Base-by-base conservation (phyloP, 257 asterid genomes). In the Catharanthus roseus region DNA sequence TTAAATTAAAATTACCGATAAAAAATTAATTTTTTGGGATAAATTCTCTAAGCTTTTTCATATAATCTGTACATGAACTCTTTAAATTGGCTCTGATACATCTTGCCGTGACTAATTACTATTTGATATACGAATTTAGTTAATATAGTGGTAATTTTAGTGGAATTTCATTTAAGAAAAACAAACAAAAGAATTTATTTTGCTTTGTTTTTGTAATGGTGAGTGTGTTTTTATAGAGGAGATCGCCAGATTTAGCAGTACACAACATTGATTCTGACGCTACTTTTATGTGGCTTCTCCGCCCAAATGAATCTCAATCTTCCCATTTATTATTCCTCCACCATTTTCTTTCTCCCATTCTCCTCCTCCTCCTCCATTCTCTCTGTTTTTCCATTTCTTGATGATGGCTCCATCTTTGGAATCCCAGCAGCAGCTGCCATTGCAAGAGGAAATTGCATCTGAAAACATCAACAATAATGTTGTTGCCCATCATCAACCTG, bases 241-340 rank as follows among this genome's bases (percentile, higher is more conserved):
- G 85, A 85, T 77, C 90, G 93, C 86, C 93, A 80, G 78, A 77
- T 82, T 83, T 77, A 78, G 77, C 83, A 77, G 47, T 47, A 74
- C 75, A 53, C 47, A 66, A 38, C 93, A 81, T 86, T 77, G 88
- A 78, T 78, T 70, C 54, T 83, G 28, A 83, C 90, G 95, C 79
- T 77, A 64, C 81, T 61, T 67, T 77, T 38, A 76, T 79, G 72
- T 66, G 83, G 76, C 80, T 81, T 78, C 88, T 86, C 85, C 89
- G 86, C 87, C 91, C 87, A 65, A 47, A 74, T 63, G 47, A 34
- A 72, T 51, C 66, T 72, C 75, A 24, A 19, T 54, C 75, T 69
- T 80, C 77, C 86, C 86, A 72, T 81, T 77, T 80, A 82, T 75
- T 76, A 53, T 66, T 41, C 68, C 51, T 47, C 21, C 53, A 47